Conservation (phyloP, 1,284 basidiomycete genomes). For the Phellopilus nigrolimitatus region DNA sequence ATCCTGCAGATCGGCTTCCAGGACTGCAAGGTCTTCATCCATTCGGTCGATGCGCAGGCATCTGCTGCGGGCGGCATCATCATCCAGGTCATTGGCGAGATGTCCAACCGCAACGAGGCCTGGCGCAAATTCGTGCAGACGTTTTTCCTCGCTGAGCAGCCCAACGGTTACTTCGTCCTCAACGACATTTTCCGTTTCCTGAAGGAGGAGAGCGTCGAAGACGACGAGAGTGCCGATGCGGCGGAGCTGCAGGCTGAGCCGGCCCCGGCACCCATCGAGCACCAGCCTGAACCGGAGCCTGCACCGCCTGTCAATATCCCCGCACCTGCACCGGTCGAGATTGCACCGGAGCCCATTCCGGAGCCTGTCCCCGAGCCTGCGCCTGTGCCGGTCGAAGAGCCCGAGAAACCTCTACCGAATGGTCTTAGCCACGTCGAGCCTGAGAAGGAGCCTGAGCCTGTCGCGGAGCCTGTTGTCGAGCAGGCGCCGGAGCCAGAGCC, state of each 20-base stretch:
- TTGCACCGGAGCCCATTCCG: slow-evolving; percentile 27
- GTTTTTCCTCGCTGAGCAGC: too few species aligned
- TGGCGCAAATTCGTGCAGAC: too few species aligned
- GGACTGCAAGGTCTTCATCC: slow-evolving; percentile 97
- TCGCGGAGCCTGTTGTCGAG: slow-evolving; percentile 7
- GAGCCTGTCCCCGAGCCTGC: slow-evolving; percentile 32
- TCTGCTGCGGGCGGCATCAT: slow-evolving; percentile 91
- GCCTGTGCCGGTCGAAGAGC: slow-evolving; percentile 34
- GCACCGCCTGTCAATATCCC: slow-evolving; percentile 24
- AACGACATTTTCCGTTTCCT: too few species aligned
- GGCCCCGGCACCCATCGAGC: slow-evolving; percentile 33
- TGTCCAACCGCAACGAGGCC: too few species aligned
- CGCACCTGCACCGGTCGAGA: slow-evolving; percentile 24
- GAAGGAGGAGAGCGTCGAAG: too few species aligned
- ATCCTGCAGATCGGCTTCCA: slow-evolving; percentile 91
- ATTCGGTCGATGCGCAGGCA: slow-evolving; percentile 90
- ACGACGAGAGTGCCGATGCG: slow-evolving; percentile 20
- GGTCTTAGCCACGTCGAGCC: slow-evolving; percentile 33
- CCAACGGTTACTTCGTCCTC: too few species aligned
- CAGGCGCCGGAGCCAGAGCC: too few species aligned
- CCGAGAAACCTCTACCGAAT: slow-evolving; percentile 35
- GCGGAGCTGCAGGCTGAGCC: slow-evolving; percentile 24
- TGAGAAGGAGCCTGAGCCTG: slow-evolving; percentile 22
- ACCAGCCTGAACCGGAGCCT: slow-evolving; percentile 30
- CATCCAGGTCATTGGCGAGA: too few species aligned